A percentile compares a stretch with the other conserved stretches of the same genome.
phyloP scores from a whole-genome alignment of 176 grass and related monocot genomes.

The Carex cristatella region DNA sequence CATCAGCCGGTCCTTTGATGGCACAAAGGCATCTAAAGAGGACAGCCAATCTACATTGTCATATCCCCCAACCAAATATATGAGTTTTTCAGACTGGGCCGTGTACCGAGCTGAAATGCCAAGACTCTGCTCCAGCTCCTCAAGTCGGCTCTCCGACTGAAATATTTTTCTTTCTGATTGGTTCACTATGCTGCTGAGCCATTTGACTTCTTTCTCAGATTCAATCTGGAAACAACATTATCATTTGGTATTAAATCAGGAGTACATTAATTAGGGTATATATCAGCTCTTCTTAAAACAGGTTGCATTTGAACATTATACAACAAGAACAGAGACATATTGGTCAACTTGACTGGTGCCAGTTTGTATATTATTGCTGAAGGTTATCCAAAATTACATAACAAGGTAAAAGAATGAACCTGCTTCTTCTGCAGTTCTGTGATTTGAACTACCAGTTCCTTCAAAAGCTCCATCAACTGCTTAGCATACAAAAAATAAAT shows the following conservation, averaged over 20 bases:
- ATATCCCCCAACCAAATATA: conserved; percentile 69
- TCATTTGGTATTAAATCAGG: not conserved
- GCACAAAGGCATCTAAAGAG: conserved; percentile 53
- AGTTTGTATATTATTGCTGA: not conserved
- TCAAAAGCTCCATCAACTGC: conserved; percentile 52
- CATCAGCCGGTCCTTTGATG: conserved; percentile 42
- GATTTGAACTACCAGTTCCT: conserved; percentile 39
- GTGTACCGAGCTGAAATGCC: conserved; percentile 25
- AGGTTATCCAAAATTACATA: not conserved
- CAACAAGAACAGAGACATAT: not conserved
- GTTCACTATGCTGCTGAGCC: conserved; percentile 42
- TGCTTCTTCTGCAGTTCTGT: conserved; percentile 53
- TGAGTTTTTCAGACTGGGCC: conserved; percentile 14
- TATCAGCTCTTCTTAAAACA: not conserved
- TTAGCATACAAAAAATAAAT: conserved; percentile 20
- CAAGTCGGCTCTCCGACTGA: conserved; percentile 40
- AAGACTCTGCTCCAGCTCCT: conserved; percentile 42
- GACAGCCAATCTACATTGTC: conserved; percentile 51
- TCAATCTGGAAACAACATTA: conserved; percentile 39
- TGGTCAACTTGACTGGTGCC: not conserved
- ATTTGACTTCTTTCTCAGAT: conserved; percentile 59
- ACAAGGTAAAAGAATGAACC: conserved; percentile 31
- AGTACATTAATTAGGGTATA: not conserved
- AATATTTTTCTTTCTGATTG: conserved; percentile 45
- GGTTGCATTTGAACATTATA: not conserved